Percentiles rank a stretch among this genome's conserved stretches.
These are phyloP conservation scores for Fagus sylvatica DNA, from an alignment of 306 rosid species.

Conservation along the genomic window DNA sequence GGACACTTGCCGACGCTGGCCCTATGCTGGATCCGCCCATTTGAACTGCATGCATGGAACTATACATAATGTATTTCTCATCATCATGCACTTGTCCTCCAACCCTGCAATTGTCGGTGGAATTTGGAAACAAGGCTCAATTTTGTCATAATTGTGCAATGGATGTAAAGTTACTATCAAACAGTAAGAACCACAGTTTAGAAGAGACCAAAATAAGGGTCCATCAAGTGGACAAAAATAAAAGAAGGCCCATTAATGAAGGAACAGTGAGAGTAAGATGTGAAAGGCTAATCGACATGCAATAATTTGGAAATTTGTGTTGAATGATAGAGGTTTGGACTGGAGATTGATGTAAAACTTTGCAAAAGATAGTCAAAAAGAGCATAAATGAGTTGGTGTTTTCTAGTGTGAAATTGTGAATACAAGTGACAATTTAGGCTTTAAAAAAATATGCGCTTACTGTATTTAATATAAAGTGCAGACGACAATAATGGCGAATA, in stretches of 20 bases:
- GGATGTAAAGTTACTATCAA: neutral
- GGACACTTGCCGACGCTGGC: too few relatives aligned
- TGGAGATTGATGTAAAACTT: constrained; percentile 6
- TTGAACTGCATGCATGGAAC: neutral
- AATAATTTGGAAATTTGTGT: neutral
- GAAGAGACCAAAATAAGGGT: neutral
- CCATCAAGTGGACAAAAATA: constrained; percentile 17
- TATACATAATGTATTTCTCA: neutral
- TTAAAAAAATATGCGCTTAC: neutral
- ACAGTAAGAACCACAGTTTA: neutral
- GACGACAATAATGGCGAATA: neutral
- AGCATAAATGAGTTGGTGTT: neutral
- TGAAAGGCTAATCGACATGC: neutral
- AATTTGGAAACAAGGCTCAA: neutral
- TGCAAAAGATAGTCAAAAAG: constrained; percentile 11
- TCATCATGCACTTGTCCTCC: neutral
- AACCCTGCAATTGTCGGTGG: constrained; percentile 22
- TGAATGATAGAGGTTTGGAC: constrained; percentile 23
- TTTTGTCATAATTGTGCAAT: neutral
- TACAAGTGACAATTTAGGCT: neutral
- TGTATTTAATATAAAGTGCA: neutral
- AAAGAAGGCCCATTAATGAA: neutral
- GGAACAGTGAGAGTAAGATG: neutral
- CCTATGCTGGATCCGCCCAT: too few relatives aligned
- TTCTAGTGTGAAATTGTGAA: constrained; percentile 24